These are phyloP conservation scores for Didymella exigua DNA, from an alignment of 2,329 filamentous ascomycete species.

Conservation along the genomic window DNA sequence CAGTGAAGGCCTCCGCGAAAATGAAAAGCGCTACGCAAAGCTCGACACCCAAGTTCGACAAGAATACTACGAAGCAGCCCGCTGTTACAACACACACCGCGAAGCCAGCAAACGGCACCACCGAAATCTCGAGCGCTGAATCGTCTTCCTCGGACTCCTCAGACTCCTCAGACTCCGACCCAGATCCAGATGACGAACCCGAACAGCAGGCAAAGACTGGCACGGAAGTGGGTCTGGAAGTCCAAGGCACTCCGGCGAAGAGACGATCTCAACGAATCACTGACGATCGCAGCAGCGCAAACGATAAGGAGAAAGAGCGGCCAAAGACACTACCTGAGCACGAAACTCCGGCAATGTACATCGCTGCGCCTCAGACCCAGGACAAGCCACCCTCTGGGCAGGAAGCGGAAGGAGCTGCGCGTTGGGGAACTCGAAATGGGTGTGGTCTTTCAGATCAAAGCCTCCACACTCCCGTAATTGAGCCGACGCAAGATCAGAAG, in stretches of 20 bases:
- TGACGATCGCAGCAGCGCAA: background rate
- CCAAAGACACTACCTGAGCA: background rate
- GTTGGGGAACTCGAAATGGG: slow-evolving; percentile 13
- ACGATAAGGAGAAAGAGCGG: background rate
- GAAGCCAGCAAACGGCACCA: background rate
- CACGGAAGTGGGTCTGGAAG: background rate
- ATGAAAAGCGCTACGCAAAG: background rate
- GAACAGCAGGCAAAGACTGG: background rate
- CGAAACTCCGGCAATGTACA: background rate
- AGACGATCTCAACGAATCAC: background rate
- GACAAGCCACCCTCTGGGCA: slow-evolving; percentile 1
- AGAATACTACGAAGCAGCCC: background rate
- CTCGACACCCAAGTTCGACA: background rate
- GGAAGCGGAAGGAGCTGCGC: background rate
- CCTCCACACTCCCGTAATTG: background rate
- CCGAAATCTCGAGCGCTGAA: slow-evolving; percentile 16
- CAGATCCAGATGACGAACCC: slow-evolving; percentile 2
- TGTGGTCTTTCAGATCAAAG: background rate
- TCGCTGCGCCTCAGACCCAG: background rate
- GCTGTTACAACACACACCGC: too few relatives aligned
- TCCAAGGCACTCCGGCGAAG: background rate
- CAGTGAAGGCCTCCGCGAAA: background rate
- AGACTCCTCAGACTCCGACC: background rate
- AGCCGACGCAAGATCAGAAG: background rate
- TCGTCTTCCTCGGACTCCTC: slow-evolving; percentile 8